Evolutionary conservation across 495 filamentous ascomycete species (phyloP).

Genomic region (Elasticomyces elasticus): DNA sequence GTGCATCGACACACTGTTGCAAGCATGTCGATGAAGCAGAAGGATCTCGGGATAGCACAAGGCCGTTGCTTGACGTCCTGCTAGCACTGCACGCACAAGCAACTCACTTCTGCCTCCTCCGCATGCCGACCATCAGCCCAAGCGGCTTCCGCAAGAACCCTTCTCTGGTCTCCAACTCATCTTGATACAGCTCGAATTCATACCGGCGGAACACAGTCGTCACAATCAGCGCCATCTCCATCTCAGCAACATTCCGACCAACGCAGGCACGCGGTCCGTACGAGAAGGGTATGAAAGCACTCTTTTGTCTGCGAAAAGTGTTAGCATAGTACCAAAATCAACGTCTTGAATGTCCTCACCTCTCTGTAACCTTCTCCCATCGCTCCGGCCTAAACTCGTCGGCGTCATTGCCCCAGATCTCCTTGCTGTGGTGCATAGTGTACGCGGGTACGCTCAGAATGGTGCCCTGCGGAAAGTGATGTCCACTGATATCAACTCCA

Average conservation of each 20-base stretch:
- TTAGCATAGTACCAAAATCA: neutral
- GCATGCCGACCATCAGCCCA: slow-evolving; percentile 61
- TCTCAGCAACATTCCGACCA: slow-evolving; percentile 81
- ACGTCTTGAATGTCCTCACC: too few relatives aligned
- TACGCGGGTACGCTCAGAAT: slow-evolving; percentile 78
- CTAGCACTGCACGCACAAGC: neutral
- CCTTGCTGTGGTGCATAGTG: slow-evolving; percentile 70
- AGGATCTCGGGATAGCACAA: neutral
- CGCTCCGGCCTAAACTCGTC: slow-evolving; percentile 69
- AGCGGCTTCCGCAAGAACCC: slow-evolving; percentile 87
- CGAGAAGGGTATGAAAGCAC: slow-evolving; percentile 76
- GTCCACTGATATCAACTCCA: slow-evolving; percentile 45
- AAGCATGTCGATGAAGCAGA: neutral
- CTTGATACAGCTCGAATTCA: slow-evolving; percentile 63
- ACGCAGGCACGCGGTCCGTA: slow-evolving; percentile 75
- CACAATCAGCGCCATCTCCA: slow-evolving; percentile 79
- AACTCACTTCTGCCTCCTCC: slow-evolving; percentile 32
- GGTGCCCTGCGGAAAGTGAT: slow-evolving; percentile 64
- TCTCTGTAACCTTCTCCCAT: slow-evolving; percentile 45
- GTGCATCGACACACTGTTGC: neutral
- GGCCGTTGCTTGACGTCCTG: too few relatives aligned
- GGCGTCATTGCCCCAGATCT: slow-evolving; percentile 78
- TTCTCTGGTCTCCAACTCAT: slow-evolving; percentile 66
- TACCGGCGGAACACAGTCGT: slow-evolving; percentile 66
- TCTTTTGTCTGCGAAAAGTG: slow-evolving; percentile 48